These are phyloP conservation scores for Taphrina communis DNA, from an alignment of 1,139 yeast genomes.

Conservation along the genomic window DNA sequence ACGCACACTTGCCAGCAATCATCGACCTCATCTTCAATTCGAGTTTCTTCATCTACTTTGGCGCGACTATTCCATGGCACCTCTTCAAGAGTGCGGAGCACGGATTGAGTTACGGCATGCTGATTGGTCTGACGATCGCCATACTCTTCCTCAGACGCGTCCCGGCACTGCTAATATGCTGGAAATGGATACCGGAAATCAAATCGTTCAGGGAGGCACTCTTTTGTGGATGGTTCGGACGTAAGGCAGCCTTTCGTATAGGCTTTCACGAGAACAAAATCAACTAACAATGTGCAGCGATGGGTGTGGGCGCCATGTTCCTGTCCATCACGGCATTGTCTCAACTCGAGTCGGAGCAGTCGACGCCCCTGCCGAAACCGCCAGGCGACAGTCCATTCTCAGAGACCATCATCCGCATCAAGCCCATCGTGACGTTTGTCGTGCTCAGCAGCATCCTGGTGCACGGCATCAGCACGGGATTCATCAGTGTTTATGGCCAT, in stretches of 20 bases:
- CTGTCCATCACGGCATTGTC: conserved; percentile 25
- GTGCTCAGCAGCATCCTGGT: conserved; percentile 33
- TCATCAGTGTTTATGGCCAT: conserved; percentile 35
- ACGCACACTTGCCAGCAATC: conserved; percentile 30
- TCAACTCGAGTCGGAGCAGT: conserved; percentile 13
- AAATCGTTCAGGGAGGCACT: conserved; percentile 32
- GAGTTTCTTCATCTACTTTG: conserved; percentile 40
- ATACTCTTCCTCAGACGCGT: conserved; percentile 23
- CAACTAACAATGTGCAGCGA: conserved; percentile 4
- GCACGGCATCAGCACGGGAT: conserved; percentile 35
- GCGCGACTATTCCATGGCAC: conserved; percentile 35
- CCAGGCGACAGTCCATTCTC: conserved; percentile 13
- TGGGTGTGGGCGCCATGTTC: conserved; percentile 40
- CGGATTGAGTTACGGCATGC: conserved; percentile 28
- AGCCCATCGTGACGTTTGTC: conserved; percentile 33
- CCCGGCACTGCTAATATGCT: conserved; percentile 18
- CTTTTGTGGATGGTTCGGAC: conserved; percentile 38
- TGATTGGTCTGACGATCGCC: conserved; percentile 21
- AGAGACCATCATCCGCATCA: conserved; percentile 21
- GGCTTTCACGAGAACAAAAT: neutral
- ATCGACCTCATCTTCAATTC: conserved; percentile 32
- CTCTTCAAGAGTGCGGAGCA: conserved; percentile 10
- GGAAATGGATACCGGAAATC: conserved; percentile 29
- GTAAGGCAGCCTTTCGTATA: neutral
- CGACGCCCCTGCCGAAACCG: conserved; percentile 24